These are phyloP conservation scores for Saksenaea oblongispora DNA, from an alignment of 371 early-diverging fungal genomes.

Conservation along the genomic window DNA sequence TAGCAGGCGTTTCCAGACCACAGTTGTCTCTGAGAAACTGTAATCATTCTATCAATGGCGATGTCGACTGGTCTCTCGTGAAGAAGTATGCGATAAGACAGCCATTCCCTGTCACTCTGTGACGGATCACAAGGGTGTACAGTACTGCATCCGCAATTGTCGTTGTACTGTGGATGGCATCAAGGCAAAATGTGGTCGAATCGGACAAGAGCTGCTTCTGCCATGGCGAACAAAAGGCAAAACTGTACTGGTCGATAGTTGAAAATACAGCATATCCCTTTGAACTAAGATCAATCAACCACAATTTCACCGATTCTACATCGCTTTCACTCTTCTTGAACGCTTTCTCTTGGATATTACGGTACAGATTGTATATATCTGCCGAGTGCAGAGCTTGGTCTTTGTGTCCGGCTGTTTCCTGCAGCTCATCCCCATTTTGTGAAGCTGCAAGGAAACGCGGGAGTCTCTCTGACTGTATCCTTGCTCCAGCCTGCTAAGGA, in stretches of 20 bases:
- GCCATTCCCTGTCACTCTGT: neutral
- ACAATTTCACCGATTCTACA: neutral
- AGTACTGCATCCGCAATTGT: neutral
- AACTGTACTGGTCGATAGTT: neutral
- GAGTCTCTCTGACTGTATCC: neutral
- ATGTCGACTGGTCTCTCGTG: slow-evolving; percentile 3
- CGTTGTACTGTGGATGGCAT: neutral
- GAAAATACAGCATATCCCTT: neutral
- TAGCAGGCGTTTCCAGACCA: neutral
- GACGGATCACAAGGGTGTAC: slow-evolving; percentile 4
- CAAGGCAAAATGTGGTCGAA: no score
- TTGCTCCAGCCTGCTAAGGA: neutral
- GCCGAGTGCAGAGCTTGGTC: neutral
- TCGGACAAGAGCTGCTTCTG: neutral
- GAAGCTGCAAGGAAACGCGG: neutral
- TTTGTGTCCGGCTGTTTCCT: neutral
- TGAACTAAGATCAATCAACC: neutral
- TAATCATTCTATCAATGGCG: neutral
- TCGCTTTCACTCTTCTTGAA: neutral
- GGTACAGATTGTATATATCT: neutral
- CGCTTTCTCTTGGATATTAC: neutral
- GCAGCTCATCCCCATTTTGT: no score
- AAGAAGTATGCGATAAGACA: slow-evolving; percentile 6
- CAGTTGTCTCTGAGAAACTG: neutral
- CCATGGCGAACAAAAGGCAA: no score